Base-by-base conservation (phyloP, 2,329 filamentous ascomycete species). In the Epichloe amarillans region DNA sequence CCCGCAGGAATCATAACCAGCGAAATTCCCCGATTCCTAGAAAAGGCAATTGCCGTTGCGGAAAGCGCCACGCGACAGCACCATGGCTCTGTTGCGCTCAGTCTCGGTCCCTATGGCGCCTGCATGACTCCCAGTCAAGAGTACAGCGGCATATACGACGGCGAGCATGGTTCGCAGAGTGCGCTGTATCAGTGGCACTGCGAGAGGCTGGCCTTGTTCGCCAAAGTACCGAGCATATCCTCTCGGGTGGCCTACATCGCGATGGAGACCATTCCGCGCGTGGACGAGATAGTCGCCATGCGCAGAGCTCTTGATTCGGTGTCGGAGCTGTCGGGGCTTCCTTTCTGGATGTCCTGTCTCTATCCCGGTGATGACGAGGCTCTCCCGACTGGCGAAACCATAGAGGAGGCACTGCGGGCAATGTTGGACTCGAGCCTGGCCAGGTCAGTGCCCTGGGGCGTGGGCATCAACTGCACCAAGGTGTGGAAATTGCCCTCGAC, bases 401-500 rank as follows among this genome's bases (percentile, higher is more conserved):
- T 66, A 2, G 62, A 64, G 21, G 55, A 60, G 5, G 62, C 65
- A 5, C 59, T 70, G 15, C 54, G 58, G 12, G 62, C 65, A 5
- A 70, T 73, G 69, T 59, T 75, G 3, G 62, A 64, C 37, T 58
- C 55, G 0, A 47, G 51, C 1, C 21, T 61, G 5, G 58, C 60
- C 0, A 14, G 46, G 1, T 57, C 54, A 4, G 54, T 64, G 3
- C 82, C 82, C 0, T 82, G 76, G 75, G 82, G 76, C 0, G 71
- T 86, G 23, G 82, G 83, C 2, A 74, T 86, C 59, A 86, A 86
- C 64, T 86, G 82, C 62, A 85, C 75, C 38, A 84, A 83, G 62
- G 73, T 86, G 36, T 70, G 74, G 47, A 81, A 84, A 61, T 68
- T 87, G 33, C 72, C 75, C 2, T 60, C 65, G 0, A 64, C 84